Evolutionary conservation across 1,284 basidiomycete species (phyloP).

Genomic region (Mycosarcoma maydis): DNA sequence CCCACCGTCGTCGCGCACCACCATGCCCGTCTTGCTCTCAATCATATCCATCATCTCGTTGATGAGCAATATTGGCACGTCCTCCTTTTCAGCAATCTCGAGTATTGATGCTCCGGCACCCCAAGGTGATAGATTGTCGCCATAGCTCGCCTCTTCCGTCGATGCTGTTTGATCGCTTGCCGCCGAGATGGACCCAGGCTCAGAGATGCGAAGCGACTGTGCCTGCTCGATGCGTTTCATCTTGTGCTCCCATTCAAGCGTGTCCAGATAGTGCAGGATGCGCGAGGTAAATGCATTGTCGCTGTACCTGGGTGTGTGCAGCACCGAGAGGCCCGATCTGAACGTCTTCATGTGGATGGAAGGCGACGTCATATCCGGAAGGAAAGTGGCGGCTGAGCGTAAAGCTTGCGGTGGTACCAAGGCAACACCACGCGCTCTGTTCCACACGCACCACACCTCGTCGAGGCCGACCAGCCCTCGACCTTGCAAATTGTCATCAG

Average conservation of each 20-base stretch:
- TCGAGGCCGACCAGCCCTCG: slow-evolving; percentile 80
- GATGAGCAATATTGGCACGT: slow-evolving; percentile 50
- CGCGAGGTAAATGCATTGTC: slow-evolving; percentile 50
- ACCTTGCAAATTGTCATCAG: slow-evolving; percentile 22
- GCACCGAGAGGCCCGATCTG: slow-evolving; percentile 77
- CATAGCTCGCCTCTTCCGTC: slow-evolving; percentile 27
- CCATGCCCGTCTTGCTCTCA: slow-evolving; percentile 37
- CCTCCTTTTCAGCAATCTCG: slow-evolving; percentile 54
- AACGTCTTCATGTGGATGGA: slow-evolving; percentile 77
- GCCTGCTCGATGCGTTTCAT: slow-evolving; percentile 42
- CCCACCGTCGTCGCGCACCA: slow-evolving; percentile 62
- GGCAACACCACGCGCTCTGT: slow-evolving; percentile 87
- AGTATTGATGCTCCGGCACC: slow-evolving; percentile 50
- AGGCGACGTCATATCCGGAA: slow-evolving; percentile 77
- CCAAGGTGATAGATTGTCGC: slow-evolving; percentile 35
- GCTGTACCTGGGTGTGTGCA: slow-evolving; percentile 77
- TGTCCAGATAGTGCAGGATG: slow-evolving; percentile 45
- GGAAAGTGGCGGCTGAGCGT: slow-evolving; percentile 76
- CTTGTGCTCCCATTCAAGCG: slow-evolving; percentile 41
- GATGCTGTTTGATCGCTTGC: neutral
- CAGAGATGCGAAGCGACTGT: slow-evolving; percentile 27
- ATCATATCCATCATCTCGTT: slow-evolving; percentile 58
- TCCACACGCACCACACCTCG: slow-evolving; percentile 97
- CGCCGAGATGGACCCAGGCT: neutral
- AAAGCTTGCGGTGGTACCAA: slow-evolving; percentile 88